A percentile compares a stretch with the other conserved stretches of the same genome.
phyloP scores from a whole-genome alignment of 768 basidiomycete species.

The Russula vinacea region DNA sequence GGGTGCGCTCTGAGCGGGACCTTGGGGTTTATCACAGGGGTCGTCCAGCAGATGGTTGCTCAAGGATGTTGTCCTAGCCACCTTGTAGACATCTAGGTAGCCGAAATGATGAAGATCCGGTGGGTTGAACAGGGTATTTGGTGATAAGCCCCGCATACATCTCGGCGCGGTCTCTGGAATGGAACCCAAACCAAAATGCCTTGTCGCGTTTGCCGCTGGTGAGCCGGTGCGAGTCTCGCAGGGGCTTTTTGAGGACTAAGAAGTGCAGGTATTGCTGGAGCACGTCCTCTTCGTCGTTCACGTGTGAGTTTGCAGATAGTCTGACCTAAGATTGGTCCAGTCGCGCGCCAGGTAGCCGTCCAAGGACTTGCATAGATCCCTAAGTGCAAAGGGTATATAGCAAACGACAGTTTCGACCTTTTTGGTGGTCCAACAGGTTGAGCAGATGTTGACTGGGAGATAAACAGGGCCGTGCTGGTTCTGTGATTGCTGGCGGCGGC shows the following conservation, averaged over 20 bases:
- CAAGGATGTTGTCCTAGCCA: neutral
- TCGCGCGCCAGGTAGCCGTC: neutral
- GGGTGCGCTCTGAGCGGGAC: accelerated
- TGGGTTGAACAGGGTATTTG: neutral
- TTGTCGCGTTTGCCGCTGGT: neutral
- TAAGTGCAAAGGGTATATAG: neutral
- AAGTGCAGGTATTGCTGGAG: neutral
- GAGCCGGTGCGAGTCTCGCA: neutral
- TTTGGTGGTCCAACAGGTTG: neutral
- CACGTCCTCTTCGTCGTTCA: neutral
- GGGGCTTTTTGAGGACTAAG: neutral
- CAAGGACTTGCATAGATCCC: neutral
- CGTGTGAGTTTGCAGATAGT: neutral
- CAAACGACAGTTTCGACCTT: neutral
- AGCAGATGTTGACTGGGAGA: too few species aligned
- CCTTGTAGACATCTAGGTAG: neutral
- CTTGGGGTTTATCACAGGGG: neutral
- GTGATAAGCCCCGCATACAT: neutral
- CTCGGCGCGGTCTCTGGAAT: neutral
- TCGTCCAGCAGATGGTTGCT: neutral
- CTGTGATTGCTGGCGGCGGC: too few species aligned
- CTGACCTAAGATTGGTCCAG: neutral
- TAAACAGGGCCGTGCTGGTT: too few species aligned
- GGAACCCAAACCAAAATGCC: constrained; percentile 1
- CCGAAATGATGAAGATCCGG: neutral